A percentile compares a stretch with the other conserved stretches of the same genome.
These are phyloP conservation scores for Westerdykella ornata DNA, from an alignment of 2,329 filamentous ascomycete genomes.

Conservation along the genomic window DNA sequence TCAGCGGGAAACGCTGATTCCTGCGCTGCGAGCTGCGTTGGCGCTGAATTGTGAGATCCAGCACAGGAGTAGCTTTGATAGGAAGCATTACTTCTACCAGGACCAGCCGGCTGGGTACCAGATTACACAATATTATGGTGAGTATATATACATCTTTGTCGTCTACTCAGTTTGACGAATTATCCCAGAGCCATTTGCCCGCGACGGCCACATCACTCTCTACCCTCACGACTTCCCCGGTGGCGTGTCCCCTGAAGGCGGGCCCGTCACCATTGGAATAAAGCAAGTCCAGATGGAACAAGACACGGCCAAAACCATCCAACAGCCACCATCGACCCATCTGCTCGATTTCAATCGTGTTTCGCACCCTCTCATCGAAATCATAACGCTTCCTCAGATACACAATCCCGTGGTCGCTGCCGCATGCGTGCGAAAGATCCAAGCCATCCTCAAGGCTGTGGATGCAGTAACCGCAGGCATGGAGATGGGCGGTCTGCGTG, in stretches of 20 bases:
- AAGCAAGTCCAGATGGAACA: slow-evolving; percentile 96
- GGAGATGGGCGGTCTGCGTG: slow-evolving; percentile 84
- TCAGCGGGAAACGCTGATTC: slow-evolving; percentile 74
- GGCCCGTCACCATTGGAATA: slow-evolving; percentile 68
- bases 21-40: slow-evolving; percentile 82
- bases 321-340: slow-evolving; percentile 64
- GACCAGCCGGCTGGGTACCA: slow-evolving; percentile 96
- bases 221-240: slow-evolving; percentile 55
- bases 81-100: slow-evolving; percentile 99
- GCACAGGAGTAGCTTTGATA: slow-evolving; percentile 73
- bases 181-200: slow-evolving; percentile 52
- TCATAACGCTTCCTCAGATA: slow-evolving; percentile 86
- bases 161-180: background rate
- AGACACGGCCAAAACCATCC: slow-evolving; percentile 90
- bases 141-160: background rate
- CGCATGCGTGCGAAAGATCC: slow-evolving; percentile 81
- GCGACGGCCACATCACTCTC: slow-evolving; percentile 65
- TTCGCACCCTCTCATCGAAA: slow-evolving; percentile 84
- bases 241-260: slow-evolving; percentile 69
- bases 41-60: slow-evolving; percentile 77
- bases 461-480: slow-evolving; percentile 86
- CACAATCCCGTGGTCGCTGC: slow-evolving; percentile 82
- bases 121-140: slow-evolving; percentile 88
- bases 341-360: slow-evolving; percentile 93
- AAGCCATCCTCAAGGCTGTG: slow-evolving; percentile 68